Evolutionary conservation across 2,329 filamentous ascomycete species (phyloP), one percentile per base, ranked within the genome.

Genomic region (Colletotrichum sp.): DNA sequence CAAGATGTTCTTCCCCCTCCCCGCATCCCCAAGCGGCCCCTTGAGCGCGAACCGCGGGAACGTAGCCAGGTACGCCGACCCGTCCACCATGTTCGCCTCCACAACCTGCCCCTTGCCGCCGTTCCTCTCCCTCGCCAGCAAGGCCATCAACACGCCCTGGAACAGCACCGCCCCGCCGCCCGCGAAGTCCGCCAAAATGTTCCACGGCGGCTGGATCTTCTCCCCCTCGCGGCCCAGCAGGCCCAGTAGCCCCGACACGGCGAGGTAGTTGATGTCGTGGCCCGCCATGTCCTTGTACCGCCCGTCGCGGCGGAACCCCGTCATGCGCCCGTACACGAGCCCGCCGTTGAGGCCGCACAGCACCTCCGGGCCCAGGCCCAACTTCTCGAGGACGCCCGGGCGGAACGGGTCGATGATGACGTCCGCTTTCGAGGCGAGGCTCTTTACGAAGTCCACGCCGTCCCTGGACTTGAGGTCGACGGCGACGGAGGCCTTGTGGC

Each of bases 11-110:
- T 90, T 88, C 0, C 96, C 96, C 65, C 96, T 88, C 30, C 91
- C 89, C 5, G 84, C 83, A 79, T 87, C 83, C 88, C 95, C 96
- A 52, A 92, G 82, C 1, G 90, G 89, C 8, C 88, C 92, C 82
- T 93, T 93, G 77, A 89, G 88, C 32, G 89, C 88, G 77, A 98
- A 87, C 39, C 96, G 89, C 68, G 95, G 93, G 86, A 96, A 96
- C 0, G 93, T 94, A 2, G 93, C 93, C 30, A 99, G 86, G 84
- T 96, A 96, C 44, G 92, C 91, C 27, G 91, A 92, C 11, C 96
- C 96, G 86, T 99, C 96, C 15, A 98, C 96, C 96, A 99, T 99
- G 84, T 98, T 98, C 19, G 95, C 95, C 86, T 98, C 95, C 11
- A 99, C 96, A 15, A 98, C 93, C 85, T 98, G 96, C 0, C 96